phyloP scores from a whole-genome alignment of 306 rosid genomes.

The Inga oerstediana region DNA sequence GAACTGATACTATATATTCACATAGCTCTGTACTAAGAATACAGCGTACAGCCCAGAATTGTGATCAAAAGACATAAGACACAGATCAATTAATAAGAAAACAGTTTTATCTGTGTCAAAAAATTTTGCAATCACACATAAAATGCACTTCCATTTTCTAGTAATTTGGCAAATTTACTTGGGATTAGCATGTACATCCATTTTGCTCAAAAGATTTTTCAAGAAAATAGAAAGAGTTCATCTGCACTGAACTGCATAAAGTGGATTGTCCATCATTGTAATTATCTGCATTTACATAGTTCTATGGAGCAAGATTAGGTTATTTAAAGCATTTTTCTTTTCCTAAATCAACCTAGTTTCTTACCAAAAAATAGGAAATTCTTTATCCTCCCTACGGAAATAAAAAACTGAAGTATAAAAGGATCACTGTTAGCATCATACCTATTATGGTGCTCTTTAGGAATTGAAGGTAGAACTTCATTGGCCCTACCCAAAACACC shows the following conservation, averaged over 20 bases:
- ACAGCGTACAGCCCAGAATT: constrained; percentile 11
- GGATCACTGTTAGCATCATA: neutral
- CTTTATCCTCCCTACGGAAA: neutral
- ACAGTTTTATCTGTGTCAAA: constrained; percentile 8
- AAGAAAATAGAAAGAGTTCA: neutral
- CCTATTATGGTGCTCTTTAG: constrained; percentile 73
- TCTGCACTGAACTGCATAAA: neutral
- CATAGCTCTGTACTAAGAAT: neutral
- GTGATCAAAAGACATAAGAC: neutral
- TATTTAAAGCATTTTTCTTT: neutral
- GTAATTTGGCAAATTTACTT: constrained; percentile 19
- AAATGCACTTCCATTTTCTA: neutral
- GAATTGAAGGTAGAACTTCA: constrained; percentile 86
- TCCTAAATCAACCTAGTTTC: neutral
- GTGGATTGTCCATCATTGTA: neutral
- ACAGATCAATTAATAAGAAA: neutral
- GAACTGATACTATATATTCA: neutral
- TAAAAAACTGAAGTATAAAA: neutral
- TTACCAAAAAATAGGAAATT: too few relatives aligned
- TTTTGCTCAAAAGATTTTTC: neutral
- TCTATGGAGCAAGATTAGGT: neutral
- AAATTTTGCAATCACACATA: constrained; percentile 24
- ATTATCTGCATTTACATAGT: neutral
- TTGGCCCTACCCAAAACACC: constrained; percentile 93
- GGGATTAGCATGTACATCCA: constrained; percentile 22